A percentile compares a stretch with the other conserved stretches of the same genome.
Evolutionary conservation across 1,284 basidiomycete species (phyloP).

Genomic region (Ganoderma lucidum): DNA sequence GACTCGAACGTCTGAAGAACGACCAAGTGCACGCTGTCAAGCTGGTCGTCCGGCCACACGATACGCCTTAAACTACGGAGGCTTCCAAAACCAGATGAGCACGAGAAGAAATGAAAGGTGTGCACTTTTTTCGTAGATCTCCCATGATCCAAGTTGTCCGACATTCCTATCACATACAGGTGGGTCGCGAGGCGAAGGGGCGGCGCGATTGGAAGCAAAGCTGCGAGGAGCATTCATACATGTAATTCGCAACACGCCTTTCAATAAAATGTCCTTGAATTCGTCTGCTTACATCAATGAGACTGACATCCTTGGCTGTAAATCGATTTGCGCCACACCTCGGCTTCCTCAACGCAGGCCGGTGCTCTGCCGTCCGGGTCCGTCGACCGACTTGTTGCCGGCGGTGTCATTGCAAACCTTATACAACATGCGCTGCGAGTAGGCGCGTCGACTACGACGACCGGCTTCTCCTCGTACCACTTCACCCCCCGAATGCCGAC

Average conservation of each 20-base stretch:
- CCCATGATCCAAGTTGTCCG: too few species aligned
- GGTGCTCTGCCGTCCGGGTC: background rate
- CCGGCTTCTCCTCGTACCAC: background rate
- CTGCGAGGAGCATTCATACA: background rate
- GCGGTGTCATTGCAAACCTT: background rate
- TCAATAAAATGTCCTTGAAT: too few species aligned
- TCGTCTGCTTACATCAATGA: background rate
- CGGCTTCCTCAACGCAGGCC: background rate
- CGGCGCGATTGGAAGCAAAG: background rate
- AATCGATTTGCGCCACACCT: background rate
- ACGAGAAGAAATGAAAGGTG: too few species aligned
- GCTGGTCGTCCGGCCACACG: conserved; percentile 56
- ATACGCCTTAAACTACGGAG: conserved; percentile 37
- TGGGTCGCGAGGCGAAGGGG: too few species aligned
- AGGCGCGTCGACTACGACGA: background rate
- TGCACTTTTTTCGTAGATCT: too few species aligned
- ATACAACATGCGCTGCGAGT: background rate
- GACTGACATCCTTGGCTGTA: background rate
- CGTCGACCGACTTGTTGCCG: background rate
- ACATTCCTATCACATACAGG: too few species aligned
- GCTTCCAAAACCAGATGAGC: background rate
- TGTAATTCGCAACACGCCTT: background rate
- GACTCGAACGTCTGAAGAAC: conserved; percentile 50
- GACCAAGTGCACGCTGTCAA: conserved; percentile 57
- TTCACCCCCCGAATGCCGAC: background rate